These are phyloP conservation scores for Rhododendron henanense DNA, from an alignment of 148 eudicot species.

Conservation along the genomic window DNA sequence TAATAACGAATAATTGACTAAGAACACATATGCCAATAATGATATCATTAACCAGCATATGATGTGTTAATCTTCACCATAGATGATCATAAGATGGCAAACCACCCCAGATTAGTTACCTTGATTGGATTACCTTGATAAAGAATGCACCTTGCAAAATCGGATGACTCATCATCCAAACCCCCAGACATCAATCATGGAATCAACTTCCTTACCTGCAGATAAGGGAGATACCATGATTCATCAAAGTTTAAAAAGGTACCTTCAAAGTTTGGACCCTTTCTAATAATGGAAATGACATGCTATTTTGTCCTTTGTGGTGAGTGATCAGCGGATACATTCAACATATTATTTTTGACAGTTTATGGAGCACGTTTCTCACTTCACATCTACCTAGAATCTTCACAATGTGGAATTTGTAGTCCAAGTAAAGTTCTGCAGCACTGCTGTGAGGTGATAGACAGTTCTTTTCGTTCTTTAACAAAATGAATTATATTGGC, in stretches of 20 bases:
- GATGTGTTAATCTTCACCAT: background rate
- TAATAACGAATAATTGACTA: slow-evolving; percentile 1
- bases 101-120: background rate
- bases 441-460: background rate
- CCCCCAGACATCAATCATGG: background rate
- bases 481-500: background rate
- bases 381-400: background rate
- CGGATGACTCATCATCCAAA: background rate
- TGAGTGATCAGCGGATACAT: background rate
- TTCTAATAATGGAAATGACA: background rate
- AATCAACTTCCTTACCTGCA: background rate
- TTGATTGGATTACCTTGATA: background rate
- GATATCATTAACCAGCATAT: slow-evolving; percentile 3
- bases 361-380: background rate
- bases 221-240: background rate
- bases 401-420: background rate
- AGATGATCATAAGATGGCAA: slow-evolving; percentile 1
- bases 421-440: background rate
- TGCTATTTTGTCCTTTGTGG: background rate
- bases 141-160: background rate
- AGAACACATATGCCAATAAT: background rate
- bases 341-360: background rate
- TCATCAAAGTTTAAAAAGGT: background rate
- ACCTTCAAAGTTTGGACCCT: background rate
- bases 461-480: background rate